Evolutionary conservation across 768 basidiomycete genomes (phyloP).

Genomic region (Trametes coccinea): DNA sequence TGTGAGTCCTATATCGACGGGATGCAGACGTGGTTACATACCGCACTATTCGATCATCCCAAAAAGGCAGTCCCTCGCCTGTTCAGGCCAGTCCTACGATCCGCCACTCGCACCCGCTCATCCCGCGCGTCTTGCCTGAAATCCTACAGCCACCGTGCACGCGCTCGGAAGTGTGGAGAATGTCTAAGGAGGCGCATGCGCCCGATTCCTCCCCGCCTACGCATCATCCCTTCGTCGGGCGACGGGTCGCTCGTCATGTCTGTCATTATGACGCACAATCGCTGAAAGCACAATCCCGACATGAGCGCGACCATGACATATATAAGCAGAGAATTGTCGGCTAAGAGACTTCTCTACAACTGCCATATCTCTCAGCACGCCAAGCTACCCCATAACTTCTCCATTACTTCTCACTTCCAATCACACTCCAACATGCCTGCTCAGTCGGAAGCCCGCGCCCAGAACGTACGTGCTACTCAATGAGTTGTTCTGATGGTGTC

Average conservation of each 20-base stretch:
- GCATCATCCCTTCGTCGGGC: slow-evolving; percentile 2
- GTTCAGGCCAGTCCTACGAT: too few relatives aligned
- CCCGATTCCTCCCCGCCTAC: neutral
- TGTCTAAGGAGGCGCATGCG: neutral
- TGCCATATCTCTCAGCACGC: neutral
- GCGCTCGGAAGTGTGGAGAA: too few relatives aligned
- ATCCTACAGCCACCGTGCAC: too few relatives aligned
- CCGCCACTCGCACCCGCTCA: too few relatives aligned
- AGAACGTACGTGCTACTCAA: slow-evolving; percentile 5
- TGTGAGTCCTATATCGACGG: too few relatives aligned
- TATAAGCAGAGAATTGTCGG: neutral
- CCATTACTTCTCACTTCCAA: neutral
- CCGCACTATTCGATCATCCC: too few relatives aligned
- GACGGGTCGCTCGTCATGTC: neutral
- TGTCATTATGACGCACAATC: neutral
- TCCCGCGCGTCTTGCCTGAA: too few relatives aligned
- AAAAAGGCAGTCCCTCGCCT: too few relatives aligned
- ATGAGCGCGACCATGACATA: neutral
- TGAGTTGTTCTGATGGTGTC: too few relatives aligned
- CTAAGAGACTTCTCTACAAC: too few relatives aligned
- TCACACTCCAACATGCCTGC: neutral
- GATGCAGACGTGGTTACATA: too few relatives aligned
- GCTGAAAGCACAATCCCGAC: neutral
- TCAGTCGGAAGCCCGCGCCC: slow-evolving; percentile 7
- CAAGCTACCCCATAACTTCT: too few relatives aligned